Percentiles rank a stretch among this genome's conserved stretches.
Conservation (phyloP, 768 basidiomycete genomes). For the Mycena amicta region DNA sequence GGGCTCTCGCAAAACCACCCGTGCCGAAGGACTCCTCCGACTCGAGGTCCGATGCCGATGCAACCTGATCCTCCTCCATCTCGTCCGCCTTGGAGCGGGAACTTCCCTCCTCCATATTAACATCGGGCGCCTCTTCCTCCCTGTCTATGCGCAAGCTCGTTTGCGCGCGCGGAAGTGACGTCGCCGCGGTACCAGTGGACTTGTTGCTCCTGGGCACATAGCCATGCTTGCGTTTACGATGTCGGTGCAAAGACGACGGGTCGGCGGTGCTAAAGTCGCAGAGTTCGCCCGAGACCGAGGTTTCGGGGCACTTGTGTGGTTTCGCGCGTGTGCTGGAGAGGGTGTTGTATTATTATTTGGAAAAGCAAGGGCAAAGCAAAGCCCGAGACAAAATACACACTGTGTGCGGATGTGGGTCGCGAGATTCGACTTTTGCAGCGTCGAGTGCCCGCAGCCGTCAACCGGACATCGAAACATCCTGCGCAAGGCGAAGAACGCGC, state of each 20-base stretch:
- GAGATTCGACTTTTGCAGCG: conserved; percentile 32
- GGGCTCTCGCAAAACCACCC: not conserved
- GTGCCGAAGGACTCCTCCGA: conserved; percentile 16
- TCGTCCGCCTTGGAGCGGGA: not conserved
- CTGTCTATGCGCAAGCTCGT: not conserved
- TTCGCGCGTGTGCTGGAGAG: conserved; percentile 20
- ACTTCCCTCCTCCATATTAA: not conserved
- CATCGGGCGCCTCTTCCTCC: conserved; percentile 1
- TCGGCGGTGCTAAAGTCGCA: conserved; percentile 16
- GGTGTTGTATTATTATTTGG: not conserved
- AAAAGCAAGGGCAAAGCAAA: not conserved
- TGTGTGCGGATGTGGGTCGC: conserved; percentile 31
- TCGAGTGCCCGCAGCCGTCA: conserved; percentile 21
- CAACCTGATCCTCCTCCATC: not conserved
- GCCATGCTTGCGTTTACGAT: conserved; percentile 22
- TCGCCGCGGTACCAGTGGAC: not conserved
- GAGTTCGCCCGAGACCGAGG: conserved; percentile 1
- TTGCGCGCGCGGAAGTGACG: not conserved
- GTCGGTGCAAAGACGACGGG: conserved; percentile 18
- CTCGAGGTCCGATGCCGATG: conserved; percentile 10
- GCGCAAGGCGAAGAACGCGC: not conserved
- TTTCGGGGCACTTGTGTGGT: conserved; percentile 22
- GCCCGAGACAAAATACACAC: conserved; percentile 22
- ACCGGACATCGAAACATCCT: conserved; percentile 30
- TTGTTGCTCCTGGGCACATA: conserved; percentile 4